Percentiles rank a stretch among this genome's conserved stretches.
Conservation (phyloP, 2,329 filamentous ascomycete species). For the Botrytis squamosa region DNA sequence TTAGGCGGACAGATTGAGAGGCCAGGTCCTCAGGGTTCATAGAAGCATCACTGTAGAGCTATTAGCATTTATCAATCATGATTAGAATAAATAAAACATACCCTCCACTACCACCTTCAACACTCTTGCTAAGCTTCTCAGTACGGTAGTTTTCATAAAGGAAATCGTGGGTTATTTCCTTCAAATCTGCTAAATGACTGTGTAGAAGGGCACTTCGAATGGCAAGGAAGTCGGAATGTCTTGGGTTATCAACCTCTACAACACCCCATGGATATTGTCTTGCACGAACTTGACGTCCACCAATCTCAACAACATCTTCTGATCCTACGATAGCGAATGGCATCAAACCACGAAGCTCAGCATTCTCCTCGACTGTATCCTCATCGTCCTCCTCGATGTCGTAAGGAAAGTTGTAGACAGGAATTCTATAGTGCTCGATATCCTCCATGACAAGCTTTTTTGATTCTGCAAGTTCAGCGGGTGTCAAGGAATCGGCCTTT, state of each 20-base stretch:
- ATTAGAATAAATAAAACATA: constrained; percentile 53
- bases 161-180: constrained; percentile 99
- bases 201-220: constrained; percentile 95
- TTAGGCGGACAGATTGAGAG: constrained; percentile 94
- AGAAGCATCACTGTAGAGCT: constrained; percentile 64
- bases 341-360: constrained; percentile 95
- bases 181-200: constrained; percentile 95
- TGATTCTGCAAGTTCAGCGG: constrained; percentile 93
- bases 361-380: constrained; percentile 98
- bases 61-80: constrained; percentile 39
- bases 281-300: constrained; percentile 86
- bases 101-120: constrained; percentile 84
- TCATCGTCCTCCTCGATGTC: constrained; percentile 99
- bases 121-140: constrained; percentile 99
- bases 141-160: constrained; percentile 99
- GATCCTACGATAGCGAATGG: constrained; percentile 98
- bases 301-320: constrained; percentile 92
- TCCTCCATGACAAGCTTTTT: constrained; percentile 99
- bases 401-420: constrained; percentile 99
- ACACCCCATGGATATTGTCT: constrained; percentile 99
- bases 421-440: constrained; percentile 99
- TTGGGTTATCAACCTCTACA: constrained; percentile 98
- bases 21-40: constrained; percentile 98
- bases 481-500: constrained; percentile 95
- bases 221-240: constrained; percentile 96